phyloP scores from a whole-genome alignment of 441 rosid species.

The Gossypium davidsonii region DNA sequence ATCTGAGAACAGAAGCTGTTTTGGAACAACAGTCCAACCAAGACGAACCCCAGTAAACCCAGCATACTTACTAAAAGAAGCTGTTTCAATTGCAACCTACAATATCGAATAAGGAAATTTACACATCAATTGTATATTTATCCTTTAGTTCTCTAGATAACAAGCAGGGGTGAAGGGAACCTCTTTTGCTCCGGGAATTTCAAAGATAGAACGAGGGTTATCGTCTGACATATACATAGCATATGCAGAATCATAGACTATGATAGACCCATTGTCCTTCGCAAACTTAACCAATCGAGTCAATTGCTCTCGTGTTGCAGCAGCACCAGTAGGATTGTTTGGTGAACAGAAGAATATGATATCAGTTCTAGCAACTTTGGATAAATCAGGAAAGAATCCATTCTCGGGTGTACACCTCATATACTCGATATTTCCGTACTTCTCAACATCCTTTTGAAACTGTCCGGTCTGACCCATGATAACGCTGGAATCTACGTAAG shows the following conservation, averaged over 20 bases:
- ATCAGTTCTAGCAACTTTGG: slow-evolving; percentile 62
- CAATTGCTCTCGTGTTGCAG: slow-evolving; percentile 88
- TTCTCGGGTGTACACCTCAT: slow-evolving; percentile 92
- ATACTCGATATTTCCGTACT: slow-evolving; percentile 74
- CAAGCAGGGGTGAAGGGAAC: slow-evolving; percentile 22
- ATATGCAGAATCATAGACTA: slow-evolving; percentile 92
- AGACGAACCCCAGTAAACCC: slow-evolving; percentile 97
- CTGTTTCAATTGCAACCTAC: slow-evolving; percentile 89
- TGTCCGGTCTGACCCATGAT: slow-evolving; percentile 90
- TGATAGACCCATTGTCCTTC: slow-evolving; percentile 85
- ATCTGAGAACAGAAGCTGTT: slow-evolving; percentile 75
- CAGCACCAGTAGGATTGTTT: slow-evolving; percentile 92
- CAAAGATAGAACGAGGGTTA: slow-evolving; percentile 85
- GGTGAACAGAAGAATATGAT: slow-evolving; percentile 96
- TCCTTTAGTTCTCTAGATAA: not conserved
- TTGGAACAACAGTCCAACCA: slow-evolving; percentile 94
- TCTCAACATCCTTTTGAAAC: slow-evolving; percentile 59
- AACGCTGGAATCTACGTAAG: slow-evolving; percentile 94
- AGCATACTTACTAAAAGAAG: slow-evolving; percentile 95
- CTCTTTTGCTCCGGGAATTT: slow-evolving; percentile 97
- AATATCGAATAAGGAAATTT: slow-evolving; percentile 3
- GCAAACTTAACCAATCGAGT: slow-evolving; percentile 69
- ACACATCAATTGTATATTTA: not conserved
- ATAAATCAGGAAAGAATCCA: slow-evolving; percentile 89
- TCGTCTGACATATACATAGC: slow-evolving; percentile 84